Conservation (phyloP, 768 basidiomycete species). For the Sutorius australiensis region DNA sequence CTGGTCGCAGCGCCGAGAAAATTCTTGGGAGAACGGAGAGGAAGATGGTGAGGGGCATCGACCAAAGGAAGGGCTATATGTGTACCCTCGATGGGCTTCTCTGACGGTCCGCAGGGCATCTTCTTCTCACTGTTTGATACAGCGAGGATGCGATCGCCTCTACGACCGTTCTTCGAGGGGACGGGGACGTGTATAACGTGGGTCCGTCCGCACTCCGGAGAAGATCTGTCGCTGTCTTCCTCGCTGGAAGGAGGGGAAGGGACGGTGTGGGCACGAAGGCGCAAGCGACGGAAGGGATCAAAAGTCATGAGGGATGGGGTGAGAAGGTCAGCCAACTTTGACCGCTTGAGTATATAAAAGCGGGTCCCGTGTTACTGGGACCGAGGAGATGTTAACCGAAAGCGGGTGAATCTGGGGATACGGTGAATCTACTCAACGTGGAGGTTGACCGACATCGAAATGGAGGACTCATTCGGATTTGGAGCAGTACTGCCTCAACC, state of each 20-base stretch:
- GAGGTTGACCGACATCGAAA: too few relatives aligned
- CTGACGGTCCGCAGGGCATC: background rate
- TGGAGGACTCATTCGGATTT: too few relatives aligned
- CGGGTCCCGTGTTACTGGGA: constrained; percentile 8
- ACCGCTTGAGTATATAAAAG: background rate
- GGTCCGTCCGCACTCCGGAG: constrained; percentile 10
- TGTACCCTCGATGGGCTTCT: background rate
- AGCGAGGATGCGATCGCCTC: background rate
- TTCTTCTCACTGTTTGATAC: background rate
- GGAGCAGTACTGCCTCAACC: too few relatives aligned
- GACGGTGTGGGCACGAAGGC: constrained; percentile 6
- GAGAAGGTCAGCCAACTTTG: too few relatives aligned
- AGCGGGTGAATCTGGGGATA: too few relatives aligned
- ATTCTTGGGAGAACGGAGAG: constrained; percentile 2
- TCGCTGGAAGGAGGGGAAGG: constrained; percentile 7
- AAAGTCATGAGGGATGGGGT: background rate
- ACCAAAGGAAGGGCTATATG: constrained; percentile 1
- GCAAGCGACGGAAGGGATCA: constrained; percentile 24
- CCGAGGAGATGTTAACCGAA: constrained; percentile 13
- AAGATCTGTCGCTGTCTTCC: constrained; percentile 24
- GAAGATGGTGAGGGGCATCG: background rate
- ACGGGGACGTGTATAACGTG: constrained; percentile 7
- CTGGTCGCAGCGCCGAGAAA: constrained; percentile 7
- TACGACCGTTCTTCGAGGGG: constrained; percentile 1
- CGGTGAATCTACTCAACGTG: too few relatives aligned